Percentiles rank a stretch among this genome's conserved stretches.
Evolutionary conservation across 108 stramenopile genomes (phyloP).

Genomic region (Pinguiococcus pyrenoidosus): DNA sequence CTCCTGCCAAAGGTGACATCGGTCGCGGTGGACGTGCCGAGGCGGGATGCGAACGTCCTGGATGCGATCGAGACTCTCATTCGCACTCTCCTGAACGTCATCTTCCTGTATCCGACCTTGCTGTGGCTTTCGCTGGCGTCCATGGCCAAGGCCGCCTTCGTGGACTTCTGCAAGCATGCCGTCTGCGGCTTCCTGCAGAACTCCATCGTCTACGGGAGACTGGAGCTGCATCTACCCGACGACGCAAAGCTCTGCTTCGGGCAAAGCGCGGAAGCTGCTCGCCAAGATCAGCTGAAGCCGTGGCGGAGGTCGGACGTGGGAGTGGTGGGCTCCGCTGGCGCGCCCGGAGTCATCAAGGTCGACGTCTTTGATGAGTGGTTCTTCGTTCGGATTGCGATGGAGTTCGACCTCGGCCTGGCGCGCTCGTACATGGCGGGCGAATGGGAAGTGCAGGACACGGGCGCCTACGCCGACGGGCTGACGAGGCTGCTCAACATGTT

Average conservation of each 20-base stretch:
- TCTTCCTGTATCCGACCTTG: no score
- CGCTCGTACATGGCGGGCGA: slow-evolving; percentile 76
- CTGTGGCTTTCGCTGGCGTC: no score
- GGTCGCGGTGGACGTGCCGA: no score
- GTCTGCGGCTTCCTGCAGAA: slow-evolving; percentile 46
- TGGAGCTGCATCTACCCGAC: slow-evolving; percentile 57
- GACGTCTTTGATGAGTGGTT: slow-evolving; percentile 76
- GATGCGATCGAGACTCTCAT: no score
- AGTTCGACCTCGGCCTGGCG: slow-evolving; percentile 77
- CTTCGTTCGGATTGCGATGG: slow-evolving; percentile 75
- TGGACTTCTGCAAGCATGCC: not conserved
- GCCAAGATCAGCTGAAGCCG: slow-evolving; percentile 10
- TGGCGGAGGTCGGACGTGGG: slow-evolving; percentile 20
- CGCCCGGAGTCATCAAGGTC: slow-evolving; percentile 47
- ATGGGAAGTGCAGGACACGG: slow-evolving; percentile 56
- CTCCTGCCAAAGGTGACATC: no score
- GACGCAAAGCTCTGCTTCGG: slow-evolving; percentile 52
- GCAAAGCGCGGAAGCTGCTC: slow-evolving; percentile 12
- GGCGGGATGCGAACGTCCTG: no score
- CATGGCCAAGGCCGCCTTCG: not conserved
- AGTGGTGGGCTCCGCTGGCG: slow-evolving; percentile 5
- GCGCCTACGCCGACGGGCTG: slow-evolving; percentile 28
- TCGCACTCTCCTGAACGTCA: no score
- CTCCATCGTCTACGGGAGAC: slow-evolving; percentile 48
- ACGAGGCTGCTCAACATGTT: slow-evolving; percentile 36